Evolutionary conservation across 306 rosid species (phyloP), one percentile per base, ranked within the genome.

Genomic region (Inga leiocalycina): DNA sequence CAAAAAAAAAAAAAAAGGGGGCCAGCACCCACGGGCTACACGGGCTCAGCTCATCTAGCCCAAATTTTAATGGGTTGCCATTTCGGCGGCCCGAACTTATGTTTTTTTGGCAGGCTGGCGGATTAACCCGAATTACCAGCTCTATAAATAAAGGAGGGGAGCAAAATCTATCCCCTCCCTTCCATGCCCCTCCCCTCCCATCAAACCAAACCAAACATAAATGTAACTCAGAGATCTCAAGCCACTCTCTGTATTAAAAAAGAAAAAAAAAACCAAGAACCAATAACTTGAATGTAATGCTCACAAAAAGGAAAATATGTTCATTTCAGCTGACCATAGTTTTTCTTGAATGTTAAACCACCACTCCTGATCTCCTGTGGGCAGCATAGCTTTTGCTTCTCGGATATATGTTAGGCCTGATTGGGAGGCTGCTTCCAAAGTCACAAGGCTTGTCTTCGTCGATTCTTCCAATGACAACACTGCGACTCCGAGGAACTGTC

Each of bases 381-480:
- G 65, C 51, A 32, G 88, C 93, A 45, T 78, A 68, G 85, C 90
- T 90, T 82, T 79, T 86, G 86, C 93, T 88, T 71, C 94, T 84
- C 1, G 92, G 90, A 56, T 48, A 84, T 22, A 78, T 30, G 11
- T 46, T 44, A n/a, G 68, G 72, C 69, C 39, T 82, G 68, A 45
- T 69, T 54, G 76, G 66, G n/a, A 78, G 20, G 22, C 76, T 86
- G 8, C 82, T 87, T 37, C 80, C 89, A 32, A 88, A 89, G 16
- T 90, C 91, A 80, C 87, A 85, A 0, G 90, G 71, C 45, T 82
- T 81, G 74, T 91, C 92, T 61, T 92, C 97, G 11, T 92, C 92
- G 11, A 92, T 92, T 86, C 88, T 87, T 70, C 91, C 90, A 41
- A 91, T 80, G 10, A 74, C 91, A 1, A 86, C 87, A 67, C 92